phyloP scores from a whole-genome alignment of 2,329 filamentous ascomycete species.

The Cordyceps tenuipes region DNA sequence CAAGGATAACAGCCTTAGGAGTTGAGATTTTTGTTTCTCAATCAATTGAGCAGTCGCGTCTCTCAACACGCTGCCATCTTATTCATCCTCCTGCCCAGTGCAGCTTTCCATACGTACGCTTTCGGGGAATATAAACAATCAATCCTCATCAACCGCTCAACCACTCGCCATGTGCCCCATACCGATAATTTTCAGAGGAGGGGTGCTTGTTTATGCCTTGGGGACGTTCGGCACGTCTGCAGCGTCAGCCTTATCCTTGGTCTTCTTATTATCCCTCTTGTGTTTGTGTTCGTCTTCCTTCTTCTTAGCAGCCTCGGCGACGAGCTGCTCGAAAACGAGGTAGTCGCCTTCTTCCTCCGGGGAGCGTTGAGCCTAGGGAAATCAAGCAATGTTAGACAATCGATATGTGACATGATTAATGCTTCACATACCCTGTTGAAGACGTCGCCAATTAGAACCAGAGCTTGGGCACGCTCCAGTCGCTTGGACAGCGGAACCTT shows the following conservation, averaged over 20 bases:
- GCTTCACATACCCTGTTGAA: conserved; percentile 64
- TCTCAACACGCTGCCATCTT: not conserved
- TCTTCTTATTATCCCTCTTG: conserved; percentile 46
- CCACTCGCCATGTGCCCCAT: not conserved
- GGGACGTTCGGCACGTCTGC: conserved; percentile 19
- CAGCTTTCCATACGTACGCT: not conserved
- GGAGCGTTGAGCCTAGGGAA: conserved; percentile 66
- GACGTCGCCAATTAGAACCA: conserved; percentile 82
- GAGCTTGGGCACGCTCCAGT: conserved; percentile 80
- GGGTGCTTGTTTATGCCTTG: not conserved
- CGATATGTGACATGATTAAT: not conserved
- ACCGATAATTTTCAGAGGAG: too few species aligned
- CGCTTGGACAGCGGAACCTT: conserved; percentile 76
- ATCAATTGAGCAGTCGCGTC: not conserved
- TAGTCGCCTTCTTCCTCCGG: conserved; percentile 97
- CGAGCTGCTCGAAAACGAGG: conserved; percentile 96
- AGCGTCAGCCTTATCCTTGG: conserved; percentile 28
- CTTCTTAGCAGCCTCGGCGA: conserved; percentile 92
- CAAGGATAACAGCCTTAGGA: conserved; percentile 3
- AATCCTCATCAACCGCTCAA: not conserved
- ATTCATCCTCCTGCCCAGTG: not conserved
- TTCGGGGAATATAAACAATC: conserved; percentile 3
- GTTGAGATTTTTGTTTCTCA: not conserved
- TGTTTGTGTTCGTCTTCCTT: conserved; percentile 72
- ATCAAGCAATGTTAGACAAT: not conserved